Base-by-base conservation (phyloP, 768 basidiomycete species). In the Mycena indigotica region DNA sequence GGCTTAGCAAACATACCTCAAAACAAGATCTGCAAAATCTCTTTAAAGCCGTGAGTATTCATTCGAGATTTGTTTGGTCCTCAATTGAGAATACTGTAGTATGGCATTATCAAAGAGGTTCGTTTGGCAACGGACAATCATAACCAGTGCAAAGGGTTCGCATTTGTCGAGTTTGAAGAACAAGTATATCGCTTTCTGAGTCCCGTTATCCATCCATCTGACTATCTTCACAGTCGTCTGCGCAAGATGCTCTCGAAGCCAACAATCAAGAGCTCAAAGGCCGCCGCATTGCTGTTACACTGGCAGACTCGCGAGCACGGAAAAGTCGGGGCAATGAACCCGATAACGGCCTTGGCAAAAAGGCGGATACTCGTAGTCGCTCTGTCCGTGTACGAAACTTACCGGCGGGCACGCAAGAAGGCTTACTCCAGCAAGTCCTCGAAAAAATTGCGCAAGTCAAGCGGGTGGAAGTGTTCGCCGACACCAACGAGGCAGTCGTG, bases 191-290 rank as follows among this genome's bases (percentile, higher is more conserved):
- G 4, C 50, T 56, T 38, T 38, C 19, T 21, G 21, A 23, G 38
- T 23, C 8, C 24, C 28, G 19, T 38, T 8, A 1, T 5, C 21
- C 39, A 39, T 60, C n/a, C n/a, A n/a, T 12, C 6, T 40, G 25
- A 50, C 50, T 19, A 13, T 45, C 12, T 17, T 29, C 64, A 19
- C 61, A 94, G 92, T 79, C 80, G 62, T 81, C 88, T 60, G 93
- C 93, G 0, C 76, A 77, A 54, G 79, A 80, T 5, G 89, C 91
- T 5, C 77, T 97, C 32, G 77, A 81, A 5, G 88, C 91, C 3
- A 95, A 96, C 67, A 96, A 95, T 63, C 73, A 86, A 54, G 93
- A 96, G 66, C 77, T 95, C 26, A 95, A 94, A 73, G 93, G 88
- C 60, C 84, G 94, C n/a, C 84, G 89, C 15, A 90, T 98, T 45